Base-by-base conservation (phyloP, 805 yeast species). In the Blastobotrys chiropterorum region DNA sequence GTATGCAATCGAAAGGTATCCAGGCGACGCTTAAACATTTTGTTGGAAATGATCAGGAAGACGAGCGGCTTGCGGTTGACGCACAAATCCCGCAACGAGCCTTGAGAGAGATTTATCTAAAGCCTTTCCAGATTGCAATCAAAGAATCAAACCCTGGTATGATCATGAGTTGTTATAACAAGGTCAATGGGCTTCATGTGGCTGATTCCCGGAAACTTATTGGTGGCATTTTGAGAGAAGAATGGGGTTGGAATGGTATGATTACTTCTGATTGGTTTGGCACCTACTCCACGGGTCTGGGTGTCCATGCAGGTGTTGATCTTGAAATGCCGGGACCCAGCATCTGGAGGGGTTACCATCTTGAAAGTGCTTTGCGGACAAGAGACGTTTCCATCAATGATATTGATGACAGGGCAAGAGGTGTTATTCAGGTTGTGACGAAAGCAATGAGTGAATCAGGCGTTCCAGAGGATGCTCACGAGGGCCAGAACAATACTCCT, bases 301-400 rank as follows among this genome's bases (percentile, higher is more conserved):
- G 82, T 8, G 62, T 81, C 47, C 71, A 73, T 42, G 79, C 79
- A 38, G 86, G 86, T 5, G 67, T 82, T 51, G 82, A 80, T 61
- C 67, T 82, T 58, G 86, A 82, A 64, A 79, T 80, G 83, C 87
- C 87, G 0, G 86, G 86, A 38, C 78, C 81, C 17, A 67, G 80
- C 2, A 65, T 74, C 46, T 73, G 82, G 67, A 67, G 74, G 56
- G 65, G 65, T 1, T 66, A 66, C 34, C 64, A 70, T 13, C 65
- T 78, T 15, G 51, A 68, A 7, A 80, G 75, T 59, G 73, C 74
- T 40, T 67, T 79, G 17, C 57, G 55, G 49, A 62, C 71, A 46
- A 70, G 70, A 52, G 78, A 75, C 55, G 62, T 79, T 39, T 72
- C 66, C 53, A 52, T 51, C 7, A 71, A 69, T 46, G 67, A 62